These are phyloP conservation scores for Nakaseomyces sp. DNA, from an alignment of 1,139 yeast species.

Conservation along the genomic window DNA sequence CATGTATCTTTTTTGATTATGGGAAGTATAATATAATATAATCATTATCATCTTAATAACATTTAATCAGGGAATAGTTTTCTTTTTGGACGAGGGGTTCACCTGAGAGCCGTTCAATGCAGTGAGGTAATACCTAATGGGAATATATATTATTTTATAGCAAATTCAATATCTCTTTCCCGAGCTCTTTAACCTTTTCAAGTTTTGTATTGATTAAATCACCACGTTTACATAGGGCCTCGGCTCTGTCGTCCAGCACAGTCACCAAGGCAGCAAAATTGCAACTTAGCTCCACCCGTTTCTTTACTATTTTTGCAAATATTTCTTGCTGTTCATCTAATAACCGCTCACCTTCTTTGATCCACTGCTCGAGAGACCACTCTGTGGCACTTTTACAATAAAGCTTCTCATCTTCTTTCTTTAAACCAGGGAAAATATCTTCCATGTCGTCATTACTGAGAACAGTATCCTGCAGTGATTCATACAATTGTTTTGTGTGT, in stretches of 20 bases:
- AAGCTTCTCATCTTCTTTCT: slow-evolving; percentile 1
- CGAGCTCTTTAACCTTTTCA: slow-evolving; percentile 33
- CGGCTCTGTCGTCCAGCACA: slow-evolving; percentile 35
- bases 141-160: neutral
- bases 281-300: slow-evolving; percentile 35
- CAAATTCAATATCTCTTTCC: slow-evolving; percentile 35
- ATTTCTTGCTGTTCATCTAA: slow-evolving; percentile 30
- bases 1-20: slow-evolving; percentile 3
- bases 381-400: neutral
- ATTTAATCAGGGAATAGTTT: neutral
- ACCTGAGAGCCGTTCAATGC: too few species aligned
- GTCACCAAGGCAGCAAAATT: slow-evolving; percentile 32
- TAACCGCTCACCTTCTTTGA: slow-evolving; percentile 30
- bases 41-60: slow-evolving; percentile 6
- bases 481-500: neutral
- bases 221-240: slow-evolving; percentile 33
- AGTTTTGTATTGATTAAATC: slow-evolving; percentile 32
- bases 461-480: neutral
- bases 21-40: slow-evolving; percentile 8
- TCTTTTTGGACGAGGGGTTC: too few species aligned
- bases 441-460: neutral
- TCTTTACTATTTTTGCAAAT: slow-evolving; percentile 31
- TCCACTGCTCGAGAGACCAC: slow-evolving; percentile 33
- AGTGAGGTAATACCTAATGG: too few species aligned
- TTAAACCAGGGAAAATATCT: slow-evolving; percentile 1